Percentiles rank a stretch among this genome's conserved stretches.
Evolutionary conservation across 495 filamentous ascomycete species (phyloP).

Genomic region (Penicillium herquei): DNA sequence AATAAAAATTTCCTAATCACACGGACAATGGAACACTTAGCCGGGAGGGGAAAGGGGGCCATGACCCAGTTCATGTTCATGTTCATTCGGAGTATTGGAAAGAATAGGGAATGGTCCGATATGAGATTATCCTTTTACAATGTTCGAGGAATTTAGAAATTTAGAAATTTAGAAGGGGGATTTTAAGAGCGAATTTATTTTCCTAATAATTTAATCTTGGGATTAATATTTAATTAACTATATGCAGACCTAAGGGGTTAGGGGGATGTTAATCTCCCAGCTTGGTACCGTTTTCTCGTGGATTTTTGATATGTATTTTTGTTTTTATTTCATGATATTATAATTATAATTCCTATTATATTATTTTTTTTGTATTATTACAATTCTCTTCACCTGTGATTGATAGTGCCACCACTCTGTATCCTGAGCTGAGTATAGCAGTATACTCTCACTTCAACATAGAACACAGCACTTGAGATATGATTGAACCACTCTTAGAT

Average conservation of each 20-base stretch:
- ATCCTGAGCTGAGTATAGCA: too few relatives aligned
- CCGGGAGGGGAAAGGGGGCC: constrained; percentile 27
- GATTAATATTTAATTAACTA: background rate
- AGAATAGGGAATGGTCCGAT: constrained; percentile 26
- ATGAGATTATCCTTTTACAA: background rate
- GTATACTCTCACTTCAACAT: too few relatives aligned
- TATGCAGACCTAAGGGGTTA: background rate
- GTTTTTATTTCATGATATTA: background rate
- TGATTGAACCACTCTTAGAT: too few relatives aligned
- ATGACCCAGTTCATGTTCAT: constrained; percentile 7
- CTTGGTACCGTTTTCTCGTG: background rate
- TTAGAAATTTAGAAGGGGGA: too few relatives aligned
- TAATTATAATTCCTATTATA: background rate
- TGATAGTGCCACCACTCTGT: background rate
- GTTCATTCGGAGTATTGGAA: constrained; percentile 20
- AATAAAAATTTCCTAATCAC: constrained; percentile 12
- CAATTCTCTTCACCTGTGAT: background rate
- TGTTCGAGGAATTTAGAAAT: background rate
- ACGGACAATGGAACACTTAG: constrained; percentile 20
- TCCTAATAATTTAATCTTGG: background rate
- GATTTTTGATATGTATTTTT: background rate
- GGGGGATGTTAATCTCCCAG: background rate
- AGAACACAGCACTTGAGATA: too few relatives aligned
- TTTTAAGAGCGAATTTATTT: too few relatives aligned
- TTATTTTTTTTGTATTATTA: background rate